Evolutionary conservation across 2,329 filamentous ascomycete genomes (phyloP), one percentile per base, ranked within the genome.

Genomic region (Beauveria sp.): DNA sequence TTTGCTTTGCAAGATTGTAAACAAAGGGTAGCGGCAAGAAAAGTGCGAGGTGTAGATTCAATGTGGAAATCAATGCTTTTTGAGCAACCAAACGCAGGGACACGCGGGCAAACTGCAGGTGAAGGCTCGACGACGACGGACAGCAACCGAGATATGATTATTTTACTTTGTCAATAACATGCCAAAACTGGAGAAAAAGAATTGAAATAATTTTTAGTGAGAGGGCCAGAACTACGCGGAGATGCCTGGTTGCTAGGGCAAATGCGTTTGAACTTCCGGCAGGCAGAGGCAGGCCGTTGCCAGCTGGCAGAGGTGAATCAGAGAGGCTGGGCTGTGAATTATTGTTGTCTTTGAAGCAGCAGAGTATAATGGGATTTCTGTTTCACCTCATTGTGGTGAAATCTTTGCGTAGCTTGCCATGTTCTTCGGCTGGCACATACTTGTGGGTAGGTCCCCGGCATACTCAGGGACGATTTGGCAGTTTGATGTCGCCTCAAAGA

Each of bases 221-320:
- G 22, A 56, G 22, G 10, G n/a, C 8, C 46, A 22, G 24, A 16
- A 43, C 6, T 16, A 50, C 16, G n/a, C 46, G 51, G 14, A 60
- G 43, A 20, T 54, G 30, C 50, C 41, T 54, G 40, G 43, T 47
- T 60, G 41, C 50, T 20, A 18, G 50, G 55, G 55, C 50, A 48
- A 43, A 46, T n/a, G n/a, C 20, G 40, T 52, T 59, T 46, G 47
- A 46, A 9, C 22, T 2, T 10, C 50, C 51, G 58, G 50, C 58
- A 54, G 57, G 48, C 50, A 53, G 43, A 48, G 16, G 50, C 28
- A 16, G 43, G n/a, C 18, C 34, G 50, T 54, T 60, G 58, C 58
- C 58, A 55, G 58, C 58, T 60, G 58, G 58, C 58, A 60, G 56
- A 47, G 22, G 26, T 34, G 48, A 18, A 34, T 30, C 26, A 48